Evolutionary conservation across 2,329 filamentous ascomycete genomes (phyloP).

Genomic region (Colletotrichum cordylinicola): DNA sequence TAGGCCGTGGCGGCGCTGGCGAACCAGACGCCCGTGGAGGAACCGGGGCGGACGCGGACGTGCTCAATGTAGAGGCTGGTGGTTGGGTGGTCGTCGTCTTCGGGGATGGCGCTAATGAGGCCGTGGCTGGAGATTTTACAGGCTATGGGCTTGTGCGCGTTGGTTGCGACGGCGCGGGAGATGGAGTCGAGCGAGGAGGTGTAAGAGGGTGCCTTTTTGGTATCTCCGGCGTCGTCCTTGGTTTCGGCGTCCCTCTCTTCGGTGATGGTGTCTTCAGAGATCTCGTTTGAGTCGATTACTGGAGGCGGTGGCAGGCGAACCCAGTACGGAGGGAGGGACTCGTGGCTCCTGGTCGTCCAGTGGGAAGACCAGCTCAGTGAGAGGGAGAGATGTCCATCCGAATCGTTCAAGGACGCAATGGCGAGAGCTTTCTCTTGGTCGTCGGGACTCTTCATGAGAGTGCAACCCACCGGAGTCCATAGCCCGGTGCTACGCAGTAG

Average conservation of each 20-base stretch:
- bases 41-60: constrained; percentile 39
- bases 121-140: constrained; percentile 57
- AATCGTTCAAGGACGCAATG: constrained; percentile 62
- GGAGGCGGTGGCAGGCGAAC: constrained; percentile 48
- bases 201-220: constrained; percentile 22
- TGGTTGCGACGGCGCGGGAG: constrained; percentile 32
- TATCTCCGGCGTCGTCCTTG: background rate
- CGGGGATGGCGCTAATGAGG: constrained; percentile 49
- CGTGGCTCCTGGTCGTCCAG: constrained; percentile 58
- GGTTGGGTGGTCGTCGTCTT: constrained; percentile 28
- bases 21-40: constrained; percentile 58
- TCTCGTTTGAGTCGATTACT: background rate
- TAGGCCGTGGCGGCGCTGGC: constrained; percentile 61
- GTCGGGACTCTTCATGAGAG: constrained; percentile 59
- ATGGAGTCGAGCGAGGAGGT: constrained; percentile 39
- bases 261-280: background rate
- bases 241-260: background rate
- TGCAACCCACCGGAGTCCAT: constrained; percentile 66
- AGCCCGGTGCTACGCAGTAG: constrained; percentile 61
- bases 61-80: constrained; percentile 54
- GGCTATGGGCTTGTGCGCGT: constrained; percentile 38
- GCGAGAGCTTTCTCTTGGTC: constrained; percentile 54
- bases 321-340: constrained; percentile 66
- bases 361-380: constrained; percentile 60
- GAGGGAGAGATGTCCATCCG: constrained; percentile 64